Conservation (phyloP, 495 filamentous ascomycete genomes). For the Podospora appendiculata region DNA sequence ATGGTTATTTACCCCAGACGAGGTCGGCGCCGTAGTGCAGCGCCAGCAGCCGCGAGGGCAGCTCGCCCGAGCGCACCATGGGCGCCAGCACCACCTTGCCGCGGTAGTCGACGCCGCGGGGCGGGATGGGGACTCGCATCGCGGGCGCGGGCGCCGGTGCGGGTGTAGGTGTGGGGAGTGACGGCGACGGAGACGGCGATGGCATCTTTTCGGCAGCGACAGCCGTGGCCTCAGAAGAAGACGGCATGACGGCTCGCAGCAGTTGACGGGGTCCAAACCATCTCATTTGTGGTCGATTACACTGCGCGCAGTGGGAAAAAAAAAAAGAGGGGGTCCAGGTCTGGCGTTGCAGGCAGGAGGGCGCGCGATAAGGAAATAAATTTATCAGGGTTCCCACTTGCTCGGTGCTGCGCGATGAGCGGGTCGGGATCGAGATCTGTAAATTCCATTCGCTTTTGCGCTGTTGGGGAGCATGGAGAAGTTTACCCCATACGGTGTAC, state of each 20-base stretch:
- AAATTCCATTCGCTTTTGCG: no score
- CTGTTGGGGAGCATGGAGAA: no score
- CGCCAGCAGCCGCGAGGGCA: conserved; percentile 78
- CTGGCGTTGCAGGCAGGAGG: no score
- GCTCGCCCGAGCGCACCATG: conserved; percentile 94
- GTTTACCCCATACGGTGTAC: no score
- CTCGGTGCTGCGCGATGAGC: no score
- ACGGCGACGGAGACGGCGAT: background rate
- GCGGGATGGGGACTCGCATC: conserved; percentile 68
- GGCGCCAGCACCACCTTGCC: conserved; percentile 90
- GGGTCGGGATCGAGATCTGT: no score
- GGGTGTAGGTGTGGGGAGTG: no score
- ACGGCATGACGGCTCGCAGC: conserved; percentile 6
- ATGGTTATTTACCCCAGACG: conserved; percentile 67
- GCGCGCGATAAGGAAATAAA: no score
- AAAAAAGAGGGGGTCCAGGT: no score
- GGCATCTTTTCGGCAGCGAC: background rate
- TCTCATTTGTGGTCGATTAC: background rate
- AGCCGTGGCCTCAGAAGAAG: background rate
- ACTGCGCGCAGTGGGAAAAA: no score
- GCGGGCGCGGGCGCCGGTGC: conserved; percentile 21
- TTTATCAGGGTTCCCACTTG: no score
- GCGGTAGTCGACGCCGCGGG: conserved; percentile 84
- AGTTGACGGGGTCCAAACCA: conserved; percentile 2
- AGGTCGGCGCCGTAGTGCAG: conserved; percentile 94